Base-by-base conservation (phyloP, 768 basidiomycete genomes). In the Calocera viscosa region DNA sequence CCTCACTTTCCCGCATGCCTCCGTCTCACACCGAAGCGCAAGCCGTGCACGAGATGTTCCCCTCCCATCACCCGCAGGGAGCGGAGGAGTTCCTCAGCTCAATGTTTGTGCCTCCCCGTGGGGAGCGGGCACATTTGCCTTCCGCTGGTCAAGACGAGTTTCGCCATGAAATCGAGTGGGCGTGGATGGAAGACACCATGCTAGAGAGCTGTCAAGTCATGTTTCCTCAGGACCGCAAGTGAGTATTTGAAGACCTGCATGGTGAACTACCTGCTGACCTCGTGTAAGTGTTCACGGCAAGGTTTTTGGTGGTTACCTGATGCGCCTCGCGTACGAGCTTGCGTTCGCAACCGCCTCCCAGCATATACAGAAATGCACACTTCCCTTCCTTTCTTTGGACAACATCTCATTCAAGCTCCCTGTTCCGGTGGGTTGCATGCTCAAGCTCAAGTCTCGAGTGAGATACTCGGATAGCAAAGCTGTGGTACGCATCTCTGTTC, bases 211-310 rank as follows among this genome's bases (percentile, higher is more conserved):
- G 81, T 24, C 82, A 88, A 80, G 76, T 90, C 32, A 90, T 91
- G 88, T 90, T 90, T 73, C 90, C 89, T 0, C 90, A 91, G 76
- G 89, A 90, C 73, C 81, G 89, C 72, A 91, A 91, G 88, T 88
- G 67, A 72, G 85, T 77, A n/a, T n/a, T n/a, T n/a, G n/a, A n/a
- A n/a, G n/a, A n/a, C 3, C 1, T 16, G 1, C 32, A 39, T 30
- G 64, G 65, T 63, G 19, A 53, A 67, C 5, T n/a, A n/a, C n/a
- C n/a, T 17, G 41, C 24, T 14, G 49, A 22, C 35, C 69, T 14
- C 17, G 64, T 2, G 32, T 14, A 65, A 89, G 88, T 69, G 81
- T 91, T 2, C 90, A 92, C 73, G 86, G 87, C 67, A 92, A 92
- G 74, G 80, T 91, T 16, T 93, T 92, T 71, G 89, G 89, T 74